phyloP scores from a whole-genome alignment of 331 rosid species.

The Stylosanthes scabra region DNA sequence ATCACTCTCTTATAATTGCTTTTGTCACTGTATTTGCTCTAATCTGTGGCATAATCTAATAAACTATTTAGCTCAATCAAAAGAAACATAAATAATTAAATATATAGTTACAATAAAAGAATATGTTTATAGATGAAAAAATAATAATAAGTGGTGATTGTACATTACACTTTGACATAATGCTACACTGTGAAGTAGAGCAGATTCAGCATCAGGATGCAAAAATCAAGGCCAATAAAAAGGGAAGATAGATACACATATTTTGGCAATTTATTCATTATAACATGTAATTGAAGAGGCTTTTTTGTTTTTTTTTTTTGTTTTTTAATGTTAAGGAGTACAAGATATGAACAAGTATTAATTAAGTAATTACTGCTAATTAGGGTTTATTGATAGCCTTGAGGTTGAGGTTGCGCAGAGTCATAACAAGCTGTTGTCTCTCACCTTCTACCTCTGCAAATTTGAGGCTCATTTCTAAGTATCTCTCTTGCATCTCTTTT shows the following conservation, averaged over 20 bases:
- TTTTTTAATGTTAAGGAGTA: background rate
- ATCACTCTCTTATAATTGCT: constrained; percentile 70
- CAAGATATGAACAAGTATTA: constrained; percentile 31
- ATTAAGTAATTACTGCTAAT: constrained; percentile 37
- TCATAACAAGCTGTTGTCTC: constrained; percentile 96
- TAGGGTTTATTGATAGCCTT: constrained; percentile 33
- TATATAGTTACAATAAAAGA: background rate
- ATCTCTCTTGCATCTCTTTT: constrained; percentile 98
- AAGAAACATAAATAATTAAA: too few relatives aligned
- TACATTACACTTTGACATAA: constrained; percentile 37
- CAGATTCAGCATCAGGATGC: too few relatives aligned
- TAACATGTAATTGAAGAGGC: constrained; percentile 36
- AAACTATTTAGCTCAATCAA: too few relatives aligned
- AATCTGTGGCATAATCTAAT: constrained; percentile 52
- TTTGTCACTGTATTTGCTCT: constrained; percentile 67
- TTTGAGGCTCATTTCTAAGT: constrained; percentile 96
- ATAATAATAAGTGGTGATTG: background rate
- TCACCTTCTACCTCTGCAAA: constrained; percentile 99
- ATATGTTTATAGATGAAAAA: too few relatives aligned
- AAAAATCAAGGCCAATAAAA: too few relatives aligned
- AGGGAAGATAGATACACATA: constrained; percentile 38
- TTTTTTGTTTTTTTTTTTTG: too few relatives aligned
- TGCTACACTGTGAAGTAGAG: constrained; percentile 37
- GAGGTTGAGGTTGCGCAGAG: constrained; percentile 71
- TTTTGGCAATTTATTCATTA: constrained; percentile 58